These are phyloP conservation scores for Chernovozyma sophiae-reginae DNA, from an alignment of 1,139 yeast genomes.

Conservation along the genomic window DNA sequence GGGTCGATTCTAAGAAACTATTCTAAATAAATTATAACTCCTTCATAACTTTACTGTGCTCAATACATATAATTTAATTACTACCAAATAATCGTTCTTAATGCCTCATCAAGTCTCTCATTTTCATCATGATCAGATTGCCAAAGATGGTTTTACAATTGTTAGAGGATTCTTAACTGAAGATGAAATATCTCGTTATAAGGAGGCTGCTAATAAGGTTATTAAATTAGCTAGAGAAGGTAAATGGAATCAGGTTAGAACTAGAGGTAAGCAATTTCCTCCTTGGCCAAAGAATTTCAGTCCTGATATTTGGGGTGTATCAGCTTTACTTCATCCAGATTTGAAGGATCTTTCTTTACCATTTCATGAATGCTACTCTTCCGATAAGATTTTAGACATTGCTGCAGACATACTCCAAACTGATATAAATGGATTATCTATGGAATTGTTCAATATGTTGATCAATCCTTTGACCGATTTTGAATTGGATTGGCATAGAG, in stretches of 20 bases:
- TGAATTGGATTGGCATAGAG: slow-evolving; percentile 57
- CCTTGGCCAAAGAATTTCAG: slow-evolving; percentile 55
- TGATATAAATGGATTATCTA: slow-evolving; percentile 31
- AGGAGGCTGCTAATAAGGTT: slow-evolving; percentile 37
- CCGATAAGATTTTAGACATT: slow-evolving; percentile 37
- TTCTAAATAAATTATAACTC: too few species aligned
- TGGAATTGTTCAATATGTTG: slow-evolving; percentile 56
- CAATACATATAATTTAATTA: too few species aligned
- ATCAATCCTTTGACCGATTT: slow-evolving; percentile 55
- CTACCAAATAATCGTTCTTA: too few species aligned
- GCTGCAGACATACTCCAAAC: slow-evolving; percentile 47
- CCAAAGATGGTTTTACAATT: slow-evolving; percentile 42
- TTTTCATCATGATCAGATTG: slow-evolving; percentile 32
- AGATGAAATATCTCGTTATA: slow-evolving; percentile 37
- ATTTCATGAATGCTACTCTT: slow-evolving; percentile 45
- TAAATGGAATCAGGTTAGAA: slow-evolving; percentile 50
- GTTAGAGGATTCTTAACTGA: slow-evolving; percentile 38
- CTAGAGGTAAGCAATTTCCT: slow-evolving; percentile 55
- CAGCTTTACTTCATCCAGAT: slow-evolving; percentile 50
- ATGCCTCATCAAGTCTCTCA: slow-evolving; percentile 15
- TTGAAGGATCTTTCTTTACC: slow-evolving; percentile 34
- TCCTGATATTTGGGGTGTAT: slow-evolving; percentile 57
- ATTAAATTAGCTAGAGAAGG: slow-evolving; percentile 47
- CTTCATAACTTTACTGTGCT: too few species aligned
- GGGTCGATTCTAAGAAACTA: too few species aligned